Conservation (phyloP, 1,139 yeast genomes). For the Starmera stellimalicola region DNA sequence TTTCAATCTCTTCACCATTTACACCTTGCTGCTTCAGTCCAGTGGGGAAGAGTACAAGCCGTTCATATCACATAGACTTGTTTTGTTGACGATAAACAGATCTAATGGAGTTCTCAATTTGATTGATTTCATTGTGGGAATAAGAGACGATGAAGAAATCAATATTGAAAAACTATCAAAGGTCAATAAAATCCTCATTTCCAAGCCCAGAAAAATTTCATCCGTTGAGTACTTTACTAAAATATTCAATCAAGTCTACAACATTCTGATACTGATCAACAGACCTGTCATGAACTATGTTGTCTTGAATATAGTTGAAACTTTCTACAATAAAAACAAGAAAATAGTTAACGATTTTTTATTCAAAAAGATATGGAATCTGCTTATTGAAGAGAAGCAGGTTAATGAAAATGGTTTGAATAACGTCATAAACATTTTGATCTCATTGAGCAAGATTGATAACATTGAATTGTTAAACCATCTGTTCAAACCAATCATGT, state of each 20-base stretch:
- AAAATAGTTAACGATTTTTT: constrained; percentile 52
- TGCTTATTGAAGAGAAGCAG: constrained; percentile 21
- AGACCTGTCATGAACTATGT: constrained; percentile 54
- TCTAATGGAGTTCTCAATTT: constrained; percentile 60
- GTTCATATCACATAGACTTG: constrained; percentile 37
- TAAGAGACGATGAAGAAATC: constrained; percentile 64
- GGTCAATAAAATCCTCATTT: constrained; percentile 50
- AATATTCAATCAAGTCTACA: constrained; percentile 52
- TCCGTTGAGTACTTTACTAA: constrained; percentile 41
- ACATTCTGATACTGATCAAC: constrained; percentile 47
- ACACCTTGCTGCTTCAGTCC: constrained; percentile 40
- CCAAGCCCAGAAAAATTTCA: constrained; percentile 46
- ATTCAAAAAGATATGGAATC: constrained; percentile 37
- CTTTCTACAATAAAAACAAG: constrained; percentile 43
- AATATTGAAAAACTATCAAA: constrained; percentile 56
- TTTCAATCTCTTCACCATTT: constrained; percentile 48
- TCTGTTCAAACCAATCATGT: constrained; percentile 24
- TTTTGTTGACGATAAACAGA: constrained; percentile 46
- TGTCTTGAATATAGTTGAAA: constrained; percentile 44
- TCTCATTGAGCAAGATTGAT: constrained; percentile 50
- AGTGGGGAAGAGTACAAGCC: constrained; percentile 34
- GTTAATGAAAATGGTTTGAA: constrained; percentile 44
- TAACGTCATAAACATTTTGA: constrained; percentile 53
- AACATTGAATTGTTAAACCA: constrained; percentile 32
- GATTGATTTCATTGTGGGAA: constrained; percentile 69